These are phyloP conservation scores for Blastosporella zonata DNA, from an alignment of 1,284 basidiomycete genomes.

Conservation along the genomic window DNA sequence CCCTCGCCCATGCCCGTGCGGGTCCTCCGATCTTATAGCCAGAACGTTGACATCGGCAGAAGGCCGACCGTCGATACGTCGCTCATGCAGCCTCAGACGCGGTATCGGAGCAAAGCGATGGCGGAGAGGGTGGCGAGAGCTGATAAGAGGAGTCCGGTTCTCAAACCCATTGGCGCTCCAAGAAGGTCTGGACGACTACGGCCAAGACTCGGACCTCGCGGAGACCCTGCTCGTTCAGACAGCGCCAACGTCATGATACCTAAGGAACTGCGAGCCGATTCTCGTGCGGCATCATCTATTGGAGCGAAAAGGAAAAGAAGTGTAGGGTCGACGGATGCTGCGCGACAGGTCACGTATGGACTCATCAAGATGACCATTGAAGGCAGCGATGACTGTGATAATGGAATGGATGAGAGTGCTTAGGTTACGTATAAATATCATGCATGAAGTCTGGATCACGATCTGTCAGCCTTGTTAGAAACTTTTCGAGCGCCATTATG, in stretches of 20 bases:
- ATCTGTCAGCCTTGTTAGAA: no score
- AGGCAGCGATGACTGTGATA: not conserved
- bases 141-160: not conserved
- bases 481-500: no score
- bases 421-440: not conserved
- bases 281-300: not conserved
- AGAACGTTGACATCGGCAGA: conserved; percentile 22
- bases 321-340: conserved; percentile 14
- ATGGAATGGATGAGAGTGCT: conserved; percentile 14
- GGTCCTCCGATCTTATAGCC: conserved; percentile 35
- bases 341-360: conserved; percentile 18
- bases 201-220: conserved; percentile 7
- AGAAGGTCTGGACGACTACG: conserved; percentile 15
- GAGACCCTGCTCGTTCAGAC: not conserved
- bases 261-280: not conserved
- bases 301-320: conserved; percentile 20
- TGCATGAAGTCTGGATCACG: no score
- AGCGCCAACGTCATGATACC: not conserved
- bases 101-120: conserved; percentile 20
- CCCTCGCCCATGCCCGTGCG: conserved; percentile 20
- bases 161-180: conserved; percentile 13
- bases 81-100: conserved; percentile 29
- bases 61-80: conserved; percentile 23
- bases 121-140: conserved; percentile 2
- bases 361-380: conserved; percentile 22